A percentile compares a stretch with the other conserved stretches of the same genome.
Conservation (phyloP, 202 grass and related monocot genomes). For the Thinopyrum obtusiflorum region DNA sequence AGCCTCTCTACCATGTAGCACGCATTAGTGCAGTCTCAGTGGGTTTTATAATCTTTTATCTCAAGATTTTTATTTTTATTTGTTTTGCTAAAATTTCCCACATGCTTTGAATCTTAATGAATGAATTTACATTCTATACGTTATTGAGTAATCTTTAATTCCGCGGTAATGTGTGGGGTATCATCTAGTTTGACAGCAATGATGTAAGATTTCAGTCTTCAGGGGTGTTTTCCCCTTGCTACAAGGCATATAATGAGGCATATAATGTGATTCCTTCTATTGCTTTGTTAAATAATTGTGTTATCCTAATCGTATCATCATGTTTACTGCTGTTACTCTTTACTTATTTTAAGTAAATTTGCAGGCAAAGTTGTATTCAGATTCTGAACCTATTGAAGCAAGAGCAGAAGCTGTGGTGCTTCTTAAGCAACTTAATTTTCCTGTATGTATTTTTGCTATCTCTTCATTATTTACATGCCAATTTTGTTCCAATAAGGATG, state of each 20-base stretch:
- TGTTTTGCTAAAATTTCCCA: not conserved
- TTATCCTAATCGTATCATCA: conserved; percentile 18
- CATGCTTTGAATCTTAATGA: not conserved
- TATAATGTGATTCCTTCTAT: not conserved
- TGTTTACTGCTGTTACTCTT: conserved; percentile 18
- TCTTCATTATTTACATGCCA: conserved; percentile 14
- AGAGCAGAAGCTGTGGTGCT: conserved; percentile 97
- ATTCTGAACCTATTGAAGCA: conserved; percentile 97
- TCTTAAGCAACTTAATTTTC: conserved; percentile 96
- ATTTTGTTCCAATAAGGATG: not conserved
- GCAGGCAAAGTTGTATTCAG: conserved; percentile 86
- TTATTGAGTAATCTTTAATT: not conserved
- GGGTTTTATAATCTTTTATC: not conserved
- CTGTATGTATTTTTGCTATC: conserved; percentile 60
- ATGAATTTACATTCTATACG: not conserved
- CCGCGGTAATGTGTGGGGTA: not conserved
- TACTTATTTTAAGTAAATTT: conserved; percentile 25
- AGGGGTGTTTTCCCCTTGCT: not conserved
- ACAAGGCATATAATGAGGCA: not conserved
- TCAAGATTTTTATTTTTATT: not conserved
- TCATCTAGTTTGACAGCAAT: not conserved
- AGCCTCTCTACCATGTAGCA: not conserved
- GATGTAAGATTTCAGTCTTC: not conserved
- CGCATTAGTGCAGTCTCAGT: not conserved
- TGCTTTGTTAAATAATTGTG: conserved; percentile 18